Base-by-base conservation (phyloP, 2,329 filamentous ascomycete species). In the Graphilbum ipis-grandicollis region DNA sequence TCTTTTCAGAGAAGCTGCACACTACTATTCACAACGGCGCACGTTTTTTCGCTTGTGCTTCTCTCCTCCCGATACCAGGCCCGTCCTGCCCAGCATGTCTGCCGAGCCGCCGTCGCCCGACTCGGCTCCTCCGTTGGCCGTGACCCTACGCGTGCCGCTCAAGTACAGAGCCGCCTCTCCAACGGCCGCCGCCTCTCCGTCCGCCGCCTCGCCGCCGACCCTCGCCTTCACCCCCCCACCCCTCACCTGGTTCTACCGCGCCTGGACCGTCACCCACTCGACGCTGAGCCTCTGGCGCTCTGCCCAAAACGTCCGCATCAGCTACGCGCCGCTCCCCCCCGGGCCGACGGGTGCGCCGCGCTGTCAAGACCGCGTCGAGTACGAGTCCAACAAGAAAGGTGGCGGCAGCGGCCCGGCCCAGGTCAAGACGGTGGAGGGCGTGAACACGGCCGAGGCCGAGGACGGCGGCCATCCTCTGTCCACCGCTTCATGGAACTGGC, bases 271-370 rank as follows among this genome's bases (percentile, higher is more conserved):
- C 39, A 81, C 78, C 10, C 77, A 84, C 58, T 80, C 75, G 5
- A 82, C 78, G 5, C 70, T 85, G 10, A 59, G 69, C 43, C 85
- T 90, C 79, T 92, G 83, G 83, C 74, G 74, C 47, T 68, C 70
- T 33, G 76, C 79, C 37, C 76, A 75, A 52, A 90, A 90, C 56
- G 81, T 92, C 13, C 68, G 69, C 48, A 88, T 92, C 52, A 79
- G 73, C 25, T 92, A 92, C 63, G 68, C 57, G 9, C 54, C 66
- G 1, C 63, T 80, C 9, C 49, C 56, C 10, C 41, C 53, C 34
- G 31, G 30, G 13, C 32, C 23, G 18, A 6, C 35, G n/a, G n/a
- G n/a, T 21, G 9, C 30, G 9, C 19, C 51, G 5, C 62, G 66
- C 40, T 57, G 88, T 42, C 75, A 84, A 52, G 82, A 90, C 55